These are phyloP conservation scores for Kodamaea anthophila DNA, from an alignment of 1,139 yeast species.

Conservation along the genomic window DNA sequence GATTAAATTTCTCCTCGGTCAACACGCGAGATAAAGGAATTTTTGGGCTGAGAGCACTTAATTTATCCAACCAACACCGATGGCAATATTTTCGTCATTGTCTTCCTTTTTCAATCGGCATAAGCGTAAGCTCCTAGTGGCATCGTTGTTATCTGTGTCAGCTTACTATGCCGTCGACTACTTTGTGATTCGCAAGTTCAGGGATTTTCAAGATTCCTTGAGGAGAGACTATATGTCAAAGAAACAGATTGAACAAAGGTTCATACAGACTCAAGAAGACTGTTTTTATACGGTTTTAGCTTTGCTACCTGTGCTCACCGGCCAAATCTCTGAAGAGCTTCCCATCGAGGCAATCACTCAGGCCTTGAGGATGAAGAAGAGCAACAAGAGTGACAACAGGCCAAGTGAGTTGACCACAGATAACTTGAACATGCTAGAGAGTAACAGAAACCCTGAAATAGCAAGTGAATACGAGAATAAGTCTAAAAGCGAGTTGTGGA, in stretches of 20 bases:
- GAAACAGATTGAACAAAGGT: constrained; percentile 63
- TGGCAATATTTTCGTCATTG: constrained; percentile 49
- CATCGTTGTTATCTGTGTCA: constrained; percentile 55
- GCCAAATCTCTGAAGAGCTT: constrained; percentile 55
- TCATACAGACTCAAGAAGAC: constrained; percentile 89
- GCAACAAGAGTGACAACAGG: constrained; percentile 14
- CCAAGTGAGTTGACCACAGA: constrained; percentile 30
- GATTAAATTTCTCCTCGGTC: constrained; percentile 3
- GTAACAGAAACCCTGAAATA: constrained; percentile 17
- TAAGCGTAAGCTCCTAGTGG: constrained; percentile 50
- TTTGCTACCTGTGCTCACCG: constrained; percentile 68
- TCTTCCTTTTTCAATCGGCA: constrained; percentile 57
- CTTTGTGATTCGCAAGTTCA: constrained; percentile 51
- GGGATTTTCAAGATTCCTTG: constrained; percentile 61
- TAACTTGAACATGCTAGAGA: constrained; percentile 32
- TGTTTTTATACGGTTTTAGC: constrained; percentile 82
- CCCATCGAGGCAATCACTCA: constrained; percentile 73
- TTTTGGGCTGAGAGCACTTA: not conserved
- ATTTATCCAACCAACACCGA: constrained; percentile 8
- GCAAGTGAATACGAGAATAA: constrained; percentile 30
- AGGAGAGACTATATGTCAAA: constrained; percentile 71
- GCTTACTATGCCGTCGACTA: constrained; percentile 53
- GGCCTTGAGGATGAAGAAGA: constrained; percentile 59
- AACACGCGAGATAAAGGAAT: constrained; percentile 1
- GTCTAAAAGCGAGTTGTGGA: constrained; percentile 80